phyloP scores from a whole-genome alignment of 148 eudicot genomes.

The Vaccinium corymbosum region DNA sequence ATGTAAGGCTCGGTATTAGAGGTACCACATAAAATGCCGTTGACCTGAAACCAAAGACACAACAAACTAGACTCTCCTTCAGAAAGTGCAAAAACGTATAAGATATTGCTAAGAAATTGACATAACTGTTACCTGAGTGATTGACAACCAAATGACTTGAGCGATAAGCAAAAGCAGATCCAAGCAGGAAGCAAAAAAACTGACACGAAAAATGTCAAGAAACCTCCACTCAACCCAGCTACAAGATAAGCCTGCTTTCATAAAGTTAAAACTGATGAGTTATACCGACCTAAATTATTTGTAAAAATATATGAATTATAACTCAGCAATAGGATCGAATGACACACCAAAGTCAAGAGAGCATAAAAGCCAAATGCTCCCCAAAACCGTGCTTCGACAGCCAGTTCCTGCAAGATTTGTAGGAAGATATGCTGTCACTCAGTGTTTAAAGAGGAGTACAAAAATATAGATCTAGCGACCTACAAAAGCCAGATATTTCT shows the following conservation, averaged over 20 bases:
- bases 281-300: neutral
- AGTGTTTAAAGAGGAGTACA: neutral
- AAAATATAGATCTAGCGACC: neutral
- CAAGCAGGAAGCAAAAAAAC: constrained; percentile 76
- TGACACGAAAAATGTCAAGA: constrained; percentile 57
- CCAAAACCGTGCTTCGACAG: constrained; percentile 73
- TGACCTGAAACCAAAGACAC: constrained; percentile 46
- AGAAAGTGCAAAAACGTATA: neutral
- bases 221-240: constrained; percentile 84
- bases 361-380: constrained; percentile 92
- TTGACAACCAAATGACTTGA: constrained; percentile 36
- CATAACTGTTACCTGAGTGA: constrained; percentile 58
- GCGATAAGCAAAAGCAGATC: constrained; percentile 44
- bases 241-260: constrained; percentile 65
- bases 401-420: constrained; percentile 50
- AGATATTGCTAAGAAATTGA: neutral
- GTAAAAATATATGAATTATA: neutral
- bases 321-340: neutral
- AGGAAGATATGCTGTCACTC: constrained; percentile 2
- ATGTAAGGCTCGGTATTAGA: constrained; percentile 62
- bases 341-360: constrained; percentile 63
- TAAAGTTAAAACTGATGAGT: constrained; percentile 10
- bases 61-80: neutral
- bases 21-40: constrained; percentile 59
- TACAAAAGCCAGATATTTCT: neutral